phyloP scores from a whole-genome alignment of 2,329 filamentous ascomycete species.

The Talaromyces funiculosus region DNA sequence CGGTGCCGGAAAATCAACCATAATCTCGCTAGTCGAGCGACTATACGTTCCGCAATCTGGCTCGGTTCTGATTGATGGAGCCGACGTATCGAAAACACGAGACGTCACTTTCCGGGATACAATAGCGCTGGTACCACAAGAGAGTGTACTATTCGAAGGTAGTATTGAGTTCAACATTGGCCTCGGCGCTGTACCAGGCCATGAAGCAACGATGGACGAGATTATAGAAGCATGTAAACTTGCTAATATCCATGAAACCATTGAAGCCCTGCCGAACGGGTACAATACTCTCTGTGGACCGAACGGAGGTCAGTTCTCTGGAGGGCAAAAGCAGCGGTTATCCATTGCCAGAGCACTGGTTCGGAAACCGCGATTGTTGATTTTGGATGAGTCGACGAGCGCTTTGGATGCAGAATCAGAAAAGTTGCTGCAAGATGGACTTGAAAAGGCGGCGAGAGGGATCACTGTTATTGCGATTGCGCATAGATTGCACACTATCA shows the following conservation, averaged over 20 bases:
- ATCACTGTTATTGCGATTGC: conserved; percentile 40
- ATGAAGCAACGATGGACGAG: conserved; percentile 53
- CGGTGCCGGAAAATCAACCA: conserved; percentile 63
- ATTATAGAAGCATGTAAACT: conserved; percentile 62
- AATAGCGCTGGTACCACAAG: conserved; percentile 45
- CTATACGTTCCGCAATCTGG: conserved; percentile 51
- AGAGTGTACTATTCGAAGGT: conserved; percentile 45
- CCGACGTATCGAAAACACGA: conserved; percentile 39
- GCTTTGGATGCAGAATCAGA: conserved; percentile 53
- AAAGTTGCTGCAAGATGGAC: conserved; percentile 40
- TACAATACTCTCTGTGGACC: conserved; percentile 58
- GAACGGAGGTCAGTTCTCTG: conserved; percentile 51
- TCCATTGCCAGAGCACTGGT: conserved; percentile 55
- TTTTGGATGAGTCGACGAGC: conserved; percentile 59
- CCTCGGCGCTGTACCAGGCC: conserved; percentile 46
- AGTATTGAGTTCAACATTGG: conserved; percentile 44
- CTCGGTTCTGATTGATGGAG: conserved; percentile 48
- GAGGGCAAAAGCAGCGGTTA: conserved; percentile 55
- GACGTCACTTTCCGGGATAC: conserved; percentile 38
- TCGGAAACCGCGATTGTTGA: conserved; percentile 49
- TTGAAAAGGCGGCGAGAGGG: conserved; percentile 27
- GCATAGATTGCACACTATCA: conserved; percentile 38
- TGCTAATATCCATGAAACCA: conserved; percentile 66
- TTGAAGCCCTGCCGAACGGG: conserved; percentile 56
- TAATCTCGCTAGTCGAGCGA: conserved; percentile 52